phyloP scores from a whole-genome alignment of 306 rosid genomes.

The Trifolium subterraneum region DNA sequence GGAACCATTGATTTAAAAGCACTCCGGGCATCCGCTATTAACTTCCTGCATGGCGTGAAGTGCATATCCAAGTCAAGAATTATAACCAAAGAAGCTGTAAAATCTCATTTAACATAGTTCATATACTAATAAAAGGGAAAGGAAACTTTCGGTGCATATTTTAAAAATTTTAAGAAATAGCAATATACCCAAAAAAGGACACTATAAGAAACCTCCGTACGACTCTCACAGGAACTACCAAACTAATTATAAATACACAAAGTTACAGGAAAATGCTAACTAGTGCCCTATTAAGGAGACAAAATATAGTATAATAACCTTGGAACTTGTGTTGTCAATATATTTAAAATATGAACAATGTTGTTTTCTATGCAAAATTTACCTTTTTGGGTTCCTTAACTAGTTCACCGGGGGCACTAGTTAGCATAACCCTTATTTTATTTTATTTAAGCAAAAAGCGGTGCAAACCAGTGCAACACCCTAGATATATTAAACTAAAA shows the following conservation, averaged over 20 bases:
- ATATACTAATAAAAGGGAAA: conserved; percentile 26
- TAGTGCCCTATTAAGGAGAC: too few relatives aligned
- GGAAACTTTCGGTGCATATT: conserved; percentile 13
- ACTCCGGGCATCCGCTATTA: conserved; percentile 63
- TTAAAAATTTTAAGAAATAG: conserved; percentile 1
- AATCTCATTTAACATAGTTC: conserved; percentile 24
- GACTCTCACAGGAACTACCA: neutral
- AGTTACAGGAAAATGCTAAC: too few relatives aligned
- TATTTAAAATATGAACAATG: too few relatives aligned
- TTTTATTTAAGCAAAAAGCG: too few relatives aligned
- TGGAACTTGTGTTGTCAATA: too few relatives aligned
- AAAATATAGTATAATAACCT: too few relatives aligned
- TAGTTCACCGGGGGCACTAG: too few relatives aligned
- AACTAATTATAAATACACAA: conserved; percentile 8
- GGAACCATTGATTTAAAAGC: conserved; percentile 69
- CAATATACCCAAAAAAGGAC: conserved; percentile 1
- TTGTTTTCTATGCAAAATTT: too few relatives aligned
- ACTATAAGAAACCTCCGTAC: neutral
- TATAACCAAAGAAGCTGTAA: conserved; percentile 17
- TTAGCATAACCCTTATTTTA: too few relatives aligned
- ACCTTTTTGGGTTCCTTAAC: too few relatives aligned
- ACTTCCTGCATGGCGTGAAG: conserved; percentile 61
- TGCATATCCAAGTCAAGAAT: conserved; percentile 33
- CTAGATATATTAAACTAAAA: too few relatives aligned
- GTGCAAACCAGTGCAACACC: too few relatives aligned